phyloP scores from a whole-genome alignment of 768 basidiomycete species.

The Rhodotorula sphaerocarpa region DNA sequence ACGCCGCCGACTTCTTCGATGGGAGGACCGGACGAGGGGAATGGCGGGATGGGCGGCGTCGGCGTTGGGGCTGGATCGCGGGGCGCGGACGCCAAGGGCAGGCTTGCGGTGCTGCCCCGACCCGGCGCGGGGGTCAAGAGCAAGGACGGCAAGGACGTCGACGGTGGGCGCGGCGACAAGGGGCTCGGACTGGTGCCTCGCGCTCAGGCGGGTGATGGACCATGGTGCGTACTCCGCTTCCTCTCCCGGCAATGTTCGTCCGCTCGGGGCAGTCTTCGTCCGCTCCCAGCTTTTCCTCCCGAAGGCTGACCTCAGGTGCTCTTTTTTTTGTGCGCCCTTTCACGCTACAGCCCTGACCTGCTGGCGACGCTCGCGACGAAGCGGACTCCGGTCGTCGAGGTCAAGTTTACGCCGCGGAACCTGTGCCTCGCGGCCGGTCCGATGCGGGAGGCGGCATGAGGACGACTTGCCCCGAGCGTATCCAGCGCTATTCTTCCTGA shows the following conservation, averaged over 20 bases:
- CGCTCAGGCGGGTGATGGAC: constrained; percentile 1
- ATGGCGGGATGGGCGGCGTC: constrained; percentile 52
- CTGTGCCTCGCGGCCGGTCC: constrained; percentile 76
- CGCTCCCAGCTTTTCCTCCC: no score
- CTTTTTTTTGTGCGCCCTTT: not conserved
- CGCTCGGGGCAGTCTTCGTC: no score
- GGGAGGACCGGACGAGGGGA: constrained; percentile 42
- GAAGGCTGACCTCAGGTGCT: no score
- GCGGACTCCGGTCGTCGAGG: constrained; percentile 81
- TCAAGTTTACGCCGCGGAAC: constrained; percentile 91
- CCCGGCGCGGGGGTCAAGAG: constrained; percentile 8
- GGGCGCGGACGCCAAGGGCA: not conserved
- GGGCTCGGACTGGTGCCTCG: constrained; percentile 4
- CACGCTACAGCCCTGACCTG: constrained; percentile 60
- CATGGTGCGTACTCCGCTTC: not conserved
- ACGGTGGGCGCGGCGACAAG: not conserved
- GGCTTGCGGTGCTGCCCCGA: constrained; percentile 1
- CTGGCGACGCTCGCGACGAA: constrained; percentile 90
- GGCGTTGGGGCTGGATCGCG: not conserved
- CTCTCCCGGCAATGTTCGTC: no score
- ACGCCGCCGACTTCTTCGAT: constrained; percentile 48
- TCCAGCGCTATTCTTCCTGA: no score
- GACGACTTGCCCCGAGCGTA: no score
- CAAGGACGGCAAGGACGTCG: constrained; percentile 11
- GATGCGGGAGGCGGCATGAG: constrained; percentile 5